Base-by-base conservation (phyloP, 768 basidiomycete genomes). In the Rhizopogon rudus region DNA sequence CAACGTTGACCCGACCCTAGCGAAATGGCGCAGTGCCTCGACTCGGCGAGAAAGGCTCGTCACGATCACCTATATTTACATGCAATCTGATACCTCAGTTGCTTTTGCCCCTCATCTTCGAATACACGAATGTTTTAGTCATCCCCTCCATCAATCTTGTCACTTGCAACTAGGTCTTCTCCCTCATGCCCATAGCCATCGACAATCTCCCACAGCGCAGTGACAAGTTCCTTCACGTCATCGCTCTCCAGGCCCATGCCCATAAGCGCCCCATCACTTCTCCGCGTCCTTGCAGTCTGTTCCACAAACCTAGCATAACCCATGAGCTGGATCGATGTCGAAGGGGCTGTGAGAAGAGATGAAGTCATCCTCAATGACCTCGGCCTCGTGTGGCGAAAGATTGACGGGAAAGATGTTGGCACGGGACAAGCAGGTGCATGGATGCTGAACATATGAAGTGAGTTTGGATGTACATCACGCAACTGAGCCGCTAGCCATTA, bases 131-230 rank as follows among this genome's bases (percentile, higher is more conserved):
- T 25, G 4, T 25, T 33, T 59, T 35, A 62, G 39, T 53, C 59
- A 37, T 63, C 65, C 14, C 60, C 64, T 45, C 65, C 69, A 2
- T 59, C 69, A 31, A 63, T 44, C 16, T 49, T 44, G 20, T 60
- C 61, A 31, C 29, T 54, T 41, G 60, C 61, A 29, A 62, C 62
- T 17, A 61, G 66, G 12, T 61, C 67, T 14, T 52, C 65, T 9
- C 51, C 57, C 35, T 60, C 66, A 37, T 53, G 58, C 33, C 61
- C 73, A 46, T 72, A 75, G 16, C 54, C 67, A 55, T 85, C 84
- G 46, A 78, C 76, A 29, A 87, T 68, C 17, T 75, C 77, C 85
- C 87, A 86, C 45, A 88, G 62, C 40, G 78, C 77, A 59, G 81
- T 80, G 14, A 67, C 74, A 35, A 88, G 65, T 50, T 85, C 85